These are phyloP conservation scores for Lactarius sanguifluus DNA, from an alignment of 768 basidiomycete genomes.

Conservation along the genomic window DNA sequence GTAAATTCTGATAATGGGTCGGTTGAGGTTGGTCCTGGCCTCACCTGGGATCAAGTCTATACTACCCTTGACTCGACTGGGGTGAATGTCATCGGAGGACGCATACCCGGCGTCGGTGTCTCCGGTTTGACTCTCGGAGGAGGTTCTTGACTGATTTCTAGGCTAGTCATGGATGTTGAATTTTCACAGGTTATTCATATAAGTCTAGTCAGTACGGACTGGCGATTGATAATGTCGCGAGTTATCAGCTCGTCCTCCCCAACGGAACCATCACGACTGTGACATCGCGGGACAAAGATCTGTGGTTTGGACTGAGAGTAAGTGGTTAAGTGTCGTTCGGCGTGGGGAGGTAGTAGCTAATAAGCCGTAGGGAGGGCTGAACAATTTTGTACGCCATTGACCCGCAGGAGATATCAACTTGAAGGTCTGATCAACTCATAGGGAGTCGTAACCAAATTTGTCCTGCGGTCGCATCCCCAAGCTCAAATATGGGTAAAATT, in stretches of 20 bases:
- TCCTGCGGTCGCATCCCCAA: constrained; percentile 6
- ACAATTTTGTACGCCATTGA: constrained; percentile 11
- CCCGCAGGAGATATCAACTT: background rate
- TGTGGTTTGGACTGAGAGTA: constrained; percentile 18
- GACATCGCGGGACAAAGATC: constrained; percentile 1
- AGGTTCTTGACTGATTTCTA: background rate
- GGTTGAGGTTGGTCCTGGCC: constrained; percentile 31
- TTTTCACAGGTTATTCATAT: constrained; percentile 35
- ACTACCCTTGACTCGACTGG: constrained; percentile 24
- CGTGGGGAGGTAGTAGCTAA: background rate
- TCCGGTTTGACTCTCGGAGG: constrained; percentile 34
- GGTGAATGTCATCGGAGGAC: constrained; percentile 32
- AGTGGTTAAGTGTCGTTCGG: background rate
- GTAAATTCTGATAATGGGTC: constrained; percentile 18
- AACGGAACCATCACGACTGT: constrained; percentile 29
- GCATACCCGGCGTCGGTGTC: constrained; percentile 32
- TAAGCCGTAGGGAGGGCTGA: constrained; percentile 3
- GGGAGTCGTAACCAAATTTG: constrained; percentile 19
- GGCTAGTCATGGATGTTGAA: background rate
- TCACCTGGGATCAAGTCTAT: constrained; percentile 35
- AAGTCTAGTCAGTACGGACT: constrained; percentile 38
- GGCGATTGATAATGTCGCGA: constrained; percentile 37
- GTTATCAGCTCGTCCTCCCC: constrained; percentile 34
- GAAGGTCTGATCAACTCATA: background rate
- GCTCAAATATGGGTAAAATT: constrained; percentile 7